A percentile compares a stretch with the other conserved stretches of the same genome.
Evolutionary conservation across 1,284 basidiomycete genomes (phyloP).

Genomic region (Ceratorhiza oryzae-sativae): DNA sequence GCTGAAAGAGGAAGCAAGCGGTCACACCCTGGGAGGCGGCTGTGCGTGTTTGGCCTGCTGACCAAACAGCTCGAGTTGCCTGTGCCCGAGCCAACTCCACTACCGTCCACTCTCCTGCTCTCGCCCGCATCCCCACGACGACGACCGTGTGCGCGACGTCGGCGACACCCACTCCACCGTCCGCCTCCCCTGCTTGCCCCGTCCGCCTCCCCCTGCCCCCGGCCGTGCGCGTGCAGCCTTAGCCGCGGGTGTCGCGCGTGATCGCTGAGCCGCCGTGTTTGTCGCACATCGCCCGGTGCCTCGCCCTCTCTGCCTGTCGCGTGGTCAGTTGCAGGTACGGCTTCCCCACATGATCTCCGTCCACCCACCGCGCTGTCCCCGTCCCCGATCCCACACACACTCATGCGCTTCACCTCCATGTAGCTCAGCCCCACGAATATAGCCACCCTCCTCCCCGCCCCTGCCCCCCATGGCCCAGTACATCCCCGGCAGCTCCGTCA

Average conservation of each 20-base stretch:
- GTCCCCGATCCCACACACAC: not conserved
- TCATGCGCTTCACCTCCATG: slow-evolving; percentile 8
- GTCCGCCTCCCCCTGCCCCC: not conserved
- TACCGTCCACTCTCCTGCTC: not conserved
- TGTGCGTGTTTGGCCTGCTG: slow-evolving; percentile 18
- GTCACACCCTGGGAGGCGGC: slow-evolving; percentile 12
- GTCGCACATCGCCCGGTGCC: slow-evolving; percentile 12
- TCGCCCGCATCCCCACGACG: not conserved
- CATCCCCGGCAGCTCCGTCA: slow-evolving; percentile 46
- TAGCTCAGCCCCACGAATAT: slow-evolving; percentile 3
- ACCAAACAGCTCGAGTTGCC: not conserved
- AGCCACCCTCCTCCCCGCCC: slow-evolving; percentile 12
- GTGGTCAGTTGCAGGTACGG: slow-evolving; percentile 23
- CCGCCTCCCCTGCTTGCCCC: slow-evolving; percentile 7
- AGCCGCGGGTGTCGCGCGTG: too few relatives aligned
- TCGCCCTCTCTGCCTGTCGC: slow-evolving; percentile 10
- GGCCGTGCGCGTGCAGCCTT: not conserved
- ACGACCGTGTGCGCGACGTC: not conserved
- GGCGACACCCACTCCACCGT: slow-evolving; percentile 3
- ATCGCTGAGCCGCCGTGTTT: not conserved
- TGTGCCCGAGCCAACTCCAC: slow-evolving; percentile 9
- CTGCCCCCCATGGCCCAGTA: slow-evolving; percentile 46
- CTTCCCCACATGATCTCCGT: slow-evolving; percentile 21
- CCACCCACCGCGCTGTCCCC: slow-evolving; percentile 2
- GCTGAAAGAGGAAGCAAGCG: not conserved